Base-by-base conservation (phyloP, 768 basidiomycete genomes). In the Hericium coralloides region DNA sequence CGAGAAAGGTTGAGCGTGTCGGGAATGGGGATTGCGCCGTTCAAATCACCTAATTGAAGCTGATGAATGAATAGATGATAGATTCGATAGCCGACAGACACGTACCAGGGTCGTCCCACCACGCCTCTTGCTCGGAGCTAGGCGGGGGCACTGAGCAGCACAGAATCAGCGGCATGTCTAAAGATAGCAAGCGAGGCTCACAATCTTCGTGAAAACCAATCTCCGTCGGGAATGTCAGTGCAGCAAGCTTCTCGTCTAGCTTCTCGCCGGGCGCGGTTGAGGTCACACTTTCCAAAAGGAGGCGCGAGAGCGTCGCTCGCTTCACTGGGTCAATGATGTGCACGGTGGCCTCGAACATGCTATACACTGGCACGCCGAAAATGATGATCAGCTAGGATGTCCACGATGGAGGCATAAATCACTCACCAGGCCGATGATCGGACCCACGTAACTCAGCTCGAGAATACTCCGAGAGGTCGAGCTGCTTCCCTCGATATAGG, bases 341-440 rank as follows among this genome's bases (percentile, higher is more conserved):
- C 17, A 98, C 81, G 53, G 85, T 79, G 2, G 85, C 84, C 52
- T 81, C 76, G 72, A 97, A 94, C 7, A 92, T 70, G 4, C 83
- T 92, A 63, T 89, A 95, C 4, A 99, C 95, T 92, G 58, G 31
- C 39, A 12, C 23, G 36, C 4, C 36, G 37, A 12, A 18, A 17
- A 14, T 31, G 41, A 18, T 38, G 22, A 12, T 48, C 26, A 26
- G 26, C 15, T 14, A 36, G 37, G 23, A 22, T 2, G 22, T 17
- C 23, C 18, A 49, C 9, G 9, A 38, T 26, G 14, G 1, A n/a
- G 4, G 22, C 15, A 12, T 26, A 25, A n/a, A 15, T 10, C 52
- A 60, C 73, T 53, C 59, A 86, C 92, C 91, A 68, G 97, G 97
- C 66, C 88, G 85, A 68, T 99, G 97, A 73, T 99, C 97, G 6